Evolutionary conservation across 2,329 filamentous ascomycete genomes (phyloP), one percentile per base, ranked within the genome.

Genomic region (Onygenales sp.): DNA sequence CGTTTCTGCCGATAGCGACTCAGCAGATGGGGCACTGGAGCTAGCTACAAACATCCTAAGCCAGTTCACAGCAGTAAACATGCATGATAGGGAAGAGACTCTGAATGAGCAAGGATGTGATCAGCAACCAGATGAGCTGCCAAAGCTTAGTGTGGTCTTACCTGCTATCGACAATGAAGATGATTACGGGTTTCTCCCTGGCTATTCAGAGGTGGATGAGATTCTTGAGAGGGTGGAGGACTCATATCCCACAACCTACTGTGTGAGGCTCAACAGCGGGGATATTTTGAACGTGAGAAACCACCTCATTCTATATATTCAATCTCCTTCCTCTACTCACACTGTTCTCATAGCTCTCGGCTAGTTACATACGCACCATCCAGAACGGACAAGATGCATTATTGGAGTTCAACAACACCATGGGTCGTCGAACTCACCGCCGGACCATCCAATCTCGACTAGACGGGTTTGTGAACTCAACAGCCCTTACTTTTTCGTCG

Each of bases 101-200:
- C 27, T 34, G 9, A 49, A 43, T 3, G 53, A 36, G 27, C 51
- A 55, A 42, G 34, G 10, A 17, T 11, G 5, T 6, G 10, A 36
- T 17, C 51, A 53, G 10, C 17, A 17, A 17, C 17, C 17, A 17
- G 17, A 17, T 17, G 17, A 17, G 17, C 17, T 39, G 13, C 33
- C 53, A 17, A 17, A 17, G 17, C 17, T 17, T 33, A 42, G 49
- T 9, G 43, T 50, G 9, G 43, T 43, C 33, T 51, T 57, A 17
- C 57, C 61, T n/a, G 44, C 27, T 2, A 55, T 59, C n/a, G 57
- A 59, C 5, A 56, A 60, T 48, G 56, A 57, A 10, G 56, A 60
- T 2, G 56, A 58, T 17, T 59, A 53, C 32, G 6, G 46, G 10
- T 49, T 54, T 49, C 45, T 59, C 5, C 58, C 58, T 9, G 57